Conservation (phyloP, 495 filamentous ascomycete genomes). For the Neurospora intermedia region DNA sequence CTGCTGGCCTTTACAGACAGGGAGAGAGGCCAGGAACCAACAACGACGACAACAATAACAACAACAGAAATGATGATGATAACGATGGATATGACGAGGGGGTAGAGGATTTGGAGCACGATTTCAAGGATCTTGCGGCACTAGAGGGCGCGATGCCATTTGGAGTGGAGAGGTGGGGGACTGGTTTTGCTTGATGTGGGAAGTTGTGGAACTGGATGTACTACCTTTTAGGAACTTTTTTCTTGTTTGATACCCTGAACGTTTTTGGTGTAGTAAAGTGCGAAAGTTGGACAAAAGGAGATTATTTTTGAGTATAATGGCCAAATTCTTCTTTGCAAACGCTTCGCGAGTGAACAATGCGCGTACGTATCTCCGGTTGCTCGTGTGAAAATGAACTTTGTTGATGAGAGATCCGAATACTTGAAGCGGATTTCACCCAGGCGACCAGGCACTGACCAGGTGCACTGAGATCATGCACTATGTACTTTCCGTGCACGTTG, state of each 20-base stretch:
- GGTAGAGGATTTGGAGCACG: neutral
- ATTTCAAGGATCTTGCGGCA: neutral
- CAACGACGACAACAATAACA: neutral
- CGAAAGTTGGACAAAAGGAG: neutral
- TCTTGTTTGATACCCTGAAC: neutral
- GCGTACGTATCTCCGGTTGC: no score
- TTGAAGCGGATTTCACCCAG: no score
- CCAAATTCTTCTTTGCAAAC: neutral
- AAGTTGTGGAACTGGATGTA: neutral
- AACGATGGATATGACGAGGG: neutral
- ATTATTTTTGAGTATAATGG: neutral
- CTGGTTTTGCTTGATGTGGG: neutral
- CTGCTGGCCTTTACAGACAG: neutral
- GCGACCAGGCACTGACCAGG: no score
- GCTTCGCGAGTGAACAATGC: neutral
- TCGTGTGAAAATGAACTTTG: no score
- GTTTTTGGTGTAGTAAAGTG: neutral
- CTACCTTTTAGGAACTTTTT: neutral
- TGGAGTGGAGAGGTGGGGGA: neutral
- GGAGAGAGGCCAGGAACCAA: neutral
- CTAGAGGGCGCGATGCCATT: neutral
- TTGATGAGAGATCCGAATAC: no score
- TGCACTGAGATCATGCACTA: no score
- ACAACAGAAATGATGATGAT: neutral
- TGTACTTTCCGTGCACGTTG: accelerated